Evolutionary conservation across 2,329 filamentous ascomycete species (phyloP).

Genomic region (Colletotrichum melonis): DNA sequence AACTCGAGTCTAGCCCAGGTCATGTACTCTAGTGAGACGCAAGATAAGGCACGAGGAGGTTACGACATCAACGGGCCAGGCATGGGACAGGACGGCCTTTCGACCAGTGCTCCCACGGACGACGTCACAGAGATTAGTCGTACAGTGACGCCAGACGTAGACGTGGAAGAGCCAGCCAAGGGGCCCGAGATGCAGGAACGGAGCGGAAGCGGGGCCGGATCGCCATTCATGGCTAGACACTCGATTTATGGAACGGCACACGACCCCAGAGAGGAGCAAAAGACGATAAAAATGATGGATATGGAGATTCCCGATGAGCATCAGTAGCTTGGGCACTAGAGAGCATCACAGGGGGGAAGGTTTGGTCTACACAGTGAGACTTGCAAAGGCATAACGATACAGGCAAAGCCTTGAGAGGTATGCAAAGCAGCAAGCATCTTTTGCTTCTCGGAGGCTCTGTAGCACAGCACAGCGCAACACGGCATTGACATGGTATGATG

Average conservation of each 20-base stretch:
- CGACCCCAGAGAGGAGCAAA: conserved; percentile 36
- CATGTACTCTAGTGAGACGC: conserved; percentile 20
- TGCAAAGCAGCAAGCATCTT: background rate
- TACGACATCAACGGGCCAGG: conserved; percentile 25
- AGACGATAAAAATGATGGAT: conserved; percentile 47
- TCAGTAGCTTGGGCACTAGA: conserved; percentile 30
- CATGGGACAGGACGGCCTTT: conserved; percentile 31
- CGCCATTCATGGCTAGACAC: conserved; percentile 41
- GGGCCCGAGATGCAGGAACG: conserved; percentile 61
- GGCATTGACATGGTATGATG: conserved; percentile 1
- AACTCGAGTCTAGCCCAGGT: conserved; percentile 2
- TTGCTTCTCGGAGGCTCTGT: background rate
- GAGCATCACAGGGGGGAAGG: conserved; percentile 1
- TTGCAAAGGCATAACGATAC: conserved; percentile 5
- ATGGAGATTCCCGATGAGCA: conserved; percentile 49
- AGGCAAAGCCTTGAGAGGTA: background rate
- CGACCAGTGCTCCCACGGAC: conserved; percentile 30
- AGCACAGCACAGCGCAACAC: conserved; percentile 6
- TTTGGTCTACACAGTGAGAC: background rate
- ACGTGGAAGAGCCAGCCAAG: conserved; percentile 37
- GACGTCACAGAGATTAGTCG: conserved; percentile 33
- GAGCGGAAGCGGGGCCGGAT: conserved; percentile 36
- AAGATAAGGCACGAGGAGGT: conserved; percentile 37
- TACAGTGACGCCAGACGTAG: conserved; percentile 34
- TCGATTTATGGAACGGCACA: conserved; percentile 17